Percentiles rank a stretch among this genome's conserved stretches.
These are phyloP conservation scores for Musa itinerans DNA, from an alignment of 176 grass and related monocot genomes.

Conservation along the genomic window DNA sequence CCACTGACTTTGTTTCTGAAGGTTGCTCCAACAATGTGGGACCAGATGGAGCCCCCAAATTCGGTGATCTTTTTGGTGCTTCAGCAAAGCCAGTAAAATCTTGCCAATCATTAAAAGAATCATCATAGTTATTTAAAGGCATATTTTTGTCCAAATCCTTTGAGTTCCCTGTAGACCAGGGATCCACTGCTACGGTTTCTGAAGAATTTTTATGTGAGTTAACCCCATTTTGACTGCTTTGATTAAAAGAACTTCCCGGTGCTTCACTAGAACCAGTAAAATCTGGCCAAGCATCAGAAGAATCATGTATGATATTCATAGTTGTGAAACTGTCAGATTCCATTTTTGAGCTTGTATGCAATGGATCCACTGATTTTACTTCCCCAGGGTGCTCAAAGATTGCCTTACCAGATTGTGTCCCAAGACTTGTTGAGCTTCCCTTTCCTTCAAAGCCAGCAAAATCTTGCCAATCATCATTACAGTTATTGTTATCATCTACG, in stretches of 20 bases:
- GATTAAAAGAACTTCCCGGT: slow-evolving; percentile 4
- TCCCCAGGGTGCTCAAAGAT: slow-evolving; percentile 23
- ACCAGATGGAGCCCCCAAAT: slow-evolving; percentile 12
- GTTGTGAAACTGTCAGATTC: slow-evolving; percentile 30
- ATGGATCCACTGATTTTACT: slow-evolving; percentile 28
- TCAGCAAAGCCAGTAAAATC: slow-evolving; percentile 21
- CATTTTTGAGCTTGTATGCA: slow-evolving; percentile 15
- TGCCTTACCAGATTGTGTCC: slow-evolving; percentile 3
- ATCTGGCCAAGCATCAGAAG: slow-evolving; percentile 54
- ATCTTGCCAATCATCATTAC: slow-evolving; percentile 49
- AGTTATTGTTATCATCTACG: slow-evolving; percentile 21
- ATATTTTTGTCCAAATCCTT: not conserved
- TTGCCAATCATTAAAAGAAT: slow-evolving; percentile 30
- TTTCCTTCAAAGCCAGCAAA: slow-evolving; percentile 43
- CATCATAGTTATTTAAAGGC: not conserved
- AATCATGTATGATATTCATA: slow-evolving; percentile 33
- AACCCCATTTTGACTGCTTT: not conserved
- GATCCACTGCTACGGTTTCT: slow-evolving; percentile 3
- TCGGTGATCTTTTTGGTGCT: slow-evolving; percentile 28
- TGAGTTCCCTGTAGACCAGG: not conserved
- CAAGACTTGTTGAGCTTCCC: slow-evolving; percentile 12
- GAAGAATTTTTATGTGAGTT: slow-evolving; percentile 42
- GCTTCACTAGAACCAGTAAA: slow-evolving; percentile 32
- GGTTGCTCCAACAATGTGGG: slow-evolving; percentile 7
- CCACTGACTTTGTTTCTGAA: slow-evolving; percentile 34